Conservation (phyloP, 139 green algal genomes). For the Zygnema cylindricum region DNA sequence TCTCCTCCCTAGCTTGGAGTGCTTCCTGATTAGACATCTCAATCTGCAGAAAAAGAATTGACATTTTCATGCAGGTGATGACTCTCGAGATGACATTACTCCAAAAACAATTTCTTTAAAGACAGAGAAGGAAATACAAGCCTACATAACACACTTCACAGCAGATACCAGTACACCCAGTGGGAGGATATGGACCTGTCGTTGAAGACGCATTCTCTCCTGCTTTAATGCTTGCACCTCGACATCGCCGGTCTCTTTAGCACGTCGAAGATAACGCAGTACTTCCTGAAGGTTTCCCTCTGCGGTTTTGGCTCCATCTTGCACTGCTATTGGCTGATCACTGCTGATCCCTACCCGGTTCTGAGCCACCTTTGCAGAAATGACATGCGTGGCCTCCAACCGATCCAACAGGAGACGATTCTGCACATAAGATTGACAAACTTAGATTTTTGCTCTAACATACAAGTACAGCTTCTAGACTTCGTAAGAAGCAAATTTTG, state of each 20-base stretch:
- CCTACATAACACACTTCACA: too few species aligned
- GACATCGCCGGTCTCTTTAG: conserved; percentile 52
- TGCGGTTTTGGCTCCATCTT: not conserved
- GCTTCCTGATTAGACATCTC: conserved; percentile 37
- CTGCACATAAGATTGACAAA: too few species aligned
- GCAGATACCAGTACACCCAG: too few species aligned
- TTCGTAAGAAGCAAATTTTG: too few species aligned
- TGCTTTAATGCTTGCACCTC: conserved; percentile 56
- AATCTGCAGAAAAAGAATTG: conserved; percentile 12
- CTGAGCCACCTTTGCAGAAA: not conserved
- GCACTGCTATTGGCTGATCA: not conserved
- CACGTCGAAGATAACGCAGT: conserved; percentile 49
- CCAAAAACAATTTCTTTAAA: too few species aligned
- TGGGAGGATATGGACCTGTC: not conserved
- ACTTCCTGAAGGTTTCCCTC: conserved; percentile 50
- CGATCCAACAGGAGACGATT: conserved; percentile 56
- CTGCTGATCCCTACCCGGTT: not conserved
- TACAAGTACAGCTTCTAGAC: too few species aligned
- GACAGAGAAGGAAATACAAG: too few species aligned
- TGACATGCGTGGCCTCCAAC: conserved; percentile 16
- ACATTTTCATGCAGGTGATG: too few species aligned
- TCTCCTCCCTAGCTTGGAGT: conserved; percentile 29
- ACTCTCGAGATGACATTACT: too few species aligned
- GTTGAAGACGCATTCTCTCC: conserved; percentile 37
- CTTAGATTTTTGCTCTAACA: too few species aligned